Conservation (phyloP, 1,139 yeast species). For the Yamadazyma atlantica region DNA sequence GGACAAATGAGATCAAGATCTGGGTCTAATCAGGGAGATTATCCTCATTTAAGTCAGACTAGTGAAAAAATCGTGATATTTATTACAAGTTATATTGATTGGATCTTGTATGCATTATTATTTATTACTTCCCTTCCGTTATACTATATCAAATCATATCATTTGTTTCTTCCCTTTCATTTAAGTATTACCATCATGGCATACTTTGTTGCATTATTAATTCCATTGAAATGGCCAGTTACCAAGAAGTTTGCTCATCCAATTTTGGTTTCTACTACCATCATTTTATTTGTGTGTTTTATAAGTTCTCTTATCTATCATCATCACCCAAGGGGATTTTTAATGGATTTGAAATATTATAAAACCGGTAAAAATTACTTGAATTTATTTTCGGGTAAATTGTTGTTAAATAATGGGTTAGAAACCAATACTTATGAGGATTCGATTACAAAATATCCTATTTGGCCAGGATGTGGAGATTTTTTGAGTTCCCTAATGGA, state of each 20-base stretch:
- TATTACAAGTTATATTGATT: conserved; percentile 52
- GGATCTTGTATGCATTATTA: conserved; percentile 47
- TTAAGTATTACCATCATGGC: conserved; percentile 58
- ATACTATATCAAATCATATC: conserved; percentile 45
- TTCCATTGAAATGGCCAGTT: conserved; percentile 49
- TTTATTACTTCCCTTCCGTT: conserved; percentile 57
- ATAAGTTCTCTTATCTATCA: conserved; percentile 57
- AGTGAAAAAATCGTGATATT: conserved; percentile 35
- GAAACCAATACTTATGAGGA: conserved; percentile 20
- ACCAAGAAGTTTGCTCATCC: conserved; percentile 64
- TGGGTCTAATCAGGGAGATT: background rate
- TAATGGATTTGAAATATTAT: conserved; percentile 52
- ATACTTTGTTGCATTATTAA: conserved; percentile 50
- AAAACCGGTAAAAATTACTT: conserved; percentile 71
- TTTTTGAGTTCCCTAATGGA: conserved; percentile 70
- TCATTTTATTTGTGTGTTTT: conserved; percentile 61
- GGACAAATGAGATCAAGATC: background rate
- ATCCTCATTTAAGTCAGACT: conserved; percentile 12
- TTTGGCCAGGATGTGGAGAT: conserved; percentile 83
- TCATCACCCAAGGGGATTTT: conserved; percentile 45
- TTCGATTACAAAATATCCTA: conserved; percentile 33
- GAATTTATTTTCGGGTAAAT: conserved; percentile 48
- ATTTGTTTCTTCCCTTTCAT: conserved; percentile 62
- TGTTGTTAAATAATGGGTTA: conserved; percentile 28
- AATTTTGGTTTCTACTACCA: conserved; percentile 61